Evolutionary conservation across 768 basidiomycete species (phyloP), one percentile per base, ranked within the genome.

Genomic region (Leccinum pellstonianum): DNA sequence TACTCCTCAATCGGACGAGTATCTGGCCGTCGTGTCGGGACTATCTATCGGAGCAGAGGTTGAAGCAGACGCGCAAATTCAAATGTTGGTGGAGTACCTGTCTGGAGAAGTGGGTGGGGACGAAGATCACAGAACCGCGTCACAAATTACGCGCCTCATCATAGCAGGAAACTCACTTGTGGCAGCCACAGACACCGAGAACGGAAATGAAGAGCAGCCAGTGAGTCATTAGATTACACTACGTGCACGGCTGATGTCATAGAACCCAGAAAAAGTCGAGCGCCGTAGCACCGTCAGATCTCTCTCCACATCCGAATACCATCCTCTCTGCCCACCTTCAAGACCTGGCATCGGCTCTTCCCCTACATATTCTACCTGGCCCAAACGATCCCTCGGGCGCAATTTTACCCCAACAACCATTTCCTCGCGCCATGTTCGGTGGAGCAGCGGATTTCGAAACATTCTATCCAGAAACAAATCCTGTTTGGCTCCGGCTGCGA

Each of bases 401-500:
- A 0, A 93, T 95, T 41, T 77, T 99, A 64, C 97, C 97, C 3
- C 97, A 99, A 71, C 97, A 97, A 68, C 82, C 93, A 0, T 82
- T 98, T 64, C 97, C 97, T 52, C 84, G 87, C 33, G 90, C 93
- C 6, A 95, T 98, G 90, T 89, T 99, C 62, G 86, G 92, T 58
- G 76, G 79, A 31, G 73, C 75, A 58, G 79, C 82, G 58, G 77
- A 77, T 33, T 84, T 82, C 57, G 77, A 83, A 27, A 81, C 84
- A 5, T 91, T 98, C 69, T 75, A 77, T 21, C 87, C 86, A 66
- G 89, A 91, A 75, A 95, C 93, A 10, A 99, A 98, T 69, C 97
- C 97, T 15, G 83, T 85, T 43, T 98, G 93, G 79, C 75, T 97
- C 52, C 85, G 84, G 55, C 67, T 97, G 21, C 80, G 76, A 62